phyloP scores from a whole-genome alignment of 805 yeast genomes.

The Saccharomyces eubayanus region DNA sequence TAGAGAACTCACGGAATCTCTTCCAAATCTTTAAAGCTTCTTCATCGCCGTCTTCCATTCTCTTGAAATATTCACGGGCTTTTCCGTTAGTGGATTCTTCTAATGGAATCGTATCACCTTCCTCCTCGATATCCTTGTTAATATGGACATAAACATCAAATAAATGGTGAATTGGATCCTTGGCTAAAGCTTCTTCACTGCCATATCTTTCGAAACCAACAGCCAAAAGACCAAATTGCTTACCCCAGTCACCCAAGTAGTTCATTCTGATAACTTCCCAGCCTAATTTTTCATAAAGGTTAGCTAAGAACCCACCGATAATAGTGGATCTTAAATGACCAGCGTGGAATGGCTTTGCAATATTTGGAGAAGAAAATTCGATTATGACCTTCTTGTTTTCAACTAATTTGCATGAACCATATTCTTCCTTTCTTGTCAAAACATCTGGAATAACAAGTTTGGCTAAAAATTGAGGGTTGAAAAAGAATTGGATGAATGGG shows the following conservation, averaged over 20 bases:
- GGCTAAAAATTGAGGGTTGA: constrained; percentile 56
- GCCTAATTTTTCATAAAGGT: constrained; percentile 81
- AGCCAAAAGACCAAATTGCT: constrained; percentile 92
- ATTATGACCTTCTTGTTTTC: constrained; percentile 60
- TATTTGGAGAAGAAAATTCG: constrained; percentile 94
- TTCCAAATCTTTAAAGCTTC: constrained; percentile 74
- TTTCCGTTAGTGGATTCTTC: constrained; percentile 56
- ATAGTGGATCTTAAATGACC: constrained; percentile 96
- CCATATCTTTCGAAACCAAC: constrained; percentile 87
- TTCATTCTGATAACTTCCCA: constrained; percentile 86
- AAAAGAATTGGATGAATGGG: constrained; percentile 82
- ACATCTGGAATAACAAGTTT: constrained; percentile 63
- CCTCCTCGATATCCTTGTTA: constrained; percentile 61
- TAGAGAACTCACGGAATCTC: constrained; percentile 79
- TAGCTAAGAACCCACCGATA: constrained; percentile 89
- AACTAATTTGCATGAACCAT: constrained; percentile 73
- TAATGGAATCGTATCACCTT: constrained; percentile 42
- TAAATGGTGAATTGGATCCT: constrained; percentile 86
- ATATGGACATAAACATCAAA: constrained; percentile 86
- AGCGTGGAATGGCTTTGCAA: constrained; percentile 98
- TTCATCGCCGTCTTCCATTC: constrained; percentile 88
- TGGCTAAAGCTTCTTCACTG: constrained; percentile 53
- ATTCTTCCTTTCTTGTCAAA: constrained; percentile 47
- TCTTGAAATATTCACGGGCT: constrained; percentile 80
- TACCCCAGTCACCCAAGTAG: constrained; percentile 98